Evolutionary conservation across 768 basidiomycete species (phyloP), one percentile per base, ranked within the genome.

Genomic region (Kondoa subrosea): DNA sequence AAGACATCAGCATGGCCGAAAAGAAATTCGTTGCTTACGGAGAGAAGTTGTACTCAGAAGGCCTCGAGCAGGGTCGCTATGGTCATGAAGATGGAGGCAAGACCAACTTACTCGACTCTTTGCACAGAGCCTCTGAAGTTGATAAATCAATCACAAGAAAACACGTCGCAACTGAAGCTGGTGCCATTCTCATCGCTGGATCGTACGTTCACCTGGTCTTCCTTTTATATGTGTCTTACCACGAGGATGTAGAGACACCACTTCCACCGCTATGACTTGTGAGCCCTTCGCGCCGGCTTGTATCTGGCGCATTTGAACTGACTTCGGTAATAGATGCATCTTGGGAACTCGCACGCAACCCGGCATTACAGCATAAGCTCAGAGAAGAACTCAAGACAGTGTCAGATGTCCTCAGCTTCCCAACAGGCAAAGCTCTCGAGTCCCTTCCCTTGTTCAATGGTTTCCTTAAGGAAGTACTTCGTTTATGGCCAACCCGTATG

Each of bases 371-470:
- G n/a, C 26, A 61, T n/a, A 32, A 27, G 31, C 26, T 61, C 31
- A 61, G 59, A n/a, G 31, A 27, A 27, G 59, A 61, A 32, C 59
- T 61, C 16, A 27, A 32, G 26, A 27, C 59, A 12, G 59, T 61
- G 12, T 27, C 59, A 8, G 26, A 61, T 32, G 25, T 32, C 31
- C 12, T 32, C 59, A 61, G 26, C 59, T 61, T 8, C 59, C 59
- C 59, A 12, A 12, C 59, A 12, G 59, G 59, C 8, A 61, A 61
- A n/a, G 8, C 8, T 8, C 59, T 61, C 8, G 59, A 61, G 59
- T 61, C 59, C n/a, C 59, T 61, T 25, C 59, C 59, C 16, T 25
- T 61, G 26, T 61, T 61, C 59, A 61, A 61, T 32, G 59, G 59
- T 8, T 61, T 61, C 31, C 31, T 61, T 8, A 61, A 61, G 25